phyloP scores from a whole-genome alignment of 208 protist genomes.

The Leishmania amazonensis region DNA sequence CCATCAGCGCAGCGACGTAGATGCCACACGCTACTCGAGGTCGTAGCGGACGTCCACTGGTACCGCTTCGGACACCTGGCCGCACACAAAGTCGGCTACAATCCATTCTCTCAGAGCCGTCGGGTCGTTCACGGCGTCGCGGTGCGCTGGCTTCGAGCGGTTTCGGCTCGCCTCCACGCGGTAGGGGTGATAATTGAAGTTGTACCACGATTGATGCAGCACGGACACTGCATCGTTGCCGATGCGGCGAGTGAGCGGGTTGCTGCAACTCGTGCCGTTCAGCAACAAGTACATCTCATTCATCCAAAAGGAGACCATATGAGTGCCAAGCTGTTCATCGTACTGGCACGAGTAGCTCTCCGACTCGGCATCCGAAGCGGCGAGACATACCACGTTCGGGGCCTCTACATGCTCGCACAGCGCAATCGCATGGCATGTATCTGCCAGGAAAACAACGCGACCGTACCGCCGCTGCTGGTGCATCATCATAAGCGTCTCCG shows the following conservation, averaged over 20 bases:
- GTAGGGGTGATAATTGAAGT: constrained; percentile 66
- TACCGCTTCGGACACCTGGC: constrained; percentile 1
- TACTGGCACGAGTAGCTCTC: constrained; percentile 81
- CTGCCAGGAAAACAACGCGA: constrained; percentile 93
- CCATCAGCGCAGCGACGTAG: constrained; percentile 18
- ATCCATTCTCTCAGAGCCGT: constrained; percentile 51
- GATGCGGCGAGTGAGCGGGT: constrained; percentile 14
- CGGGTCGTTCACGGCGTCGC: constrained; percentile 65
- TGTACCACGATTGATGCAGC: constrained; percentile 60
- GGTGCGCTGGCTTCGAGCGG: constrained; percentile 45
- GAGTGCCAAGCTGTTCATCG: constrained; percentile 77
- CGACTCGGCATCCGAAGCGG: constrained; percentile 50
- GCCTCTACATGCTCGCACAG: constrained; percentile 87
- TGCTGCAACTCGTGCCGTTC: constrained; percentile 56
- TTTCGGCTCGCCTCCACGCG: constrained; percentile 8
- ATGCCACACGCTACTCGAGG: constrained; percentile 16
- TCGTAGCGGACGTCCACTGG: constrained; percentile 53
- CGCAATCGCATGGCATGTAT: constrained; percentile 97
- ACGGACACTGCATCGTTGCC: constrained; percentile 13
- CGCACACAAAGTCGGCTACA: constrained; percentile 79
- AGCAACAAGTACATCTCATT: constrained; percentile 82
- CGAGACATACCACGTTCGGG: constrained; percentile 78
- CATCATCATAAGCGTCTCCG: constrained; percentile 97
- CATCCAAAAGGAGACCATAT: constrained; percentile 93
- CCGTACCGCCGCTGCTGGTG: constrained; percentile 91